Evolutionary conservation across 2,329 filamentous ascomycete genomes (phyloP).

Genomic region (Sporothrix pseudoabietina): DNA sequence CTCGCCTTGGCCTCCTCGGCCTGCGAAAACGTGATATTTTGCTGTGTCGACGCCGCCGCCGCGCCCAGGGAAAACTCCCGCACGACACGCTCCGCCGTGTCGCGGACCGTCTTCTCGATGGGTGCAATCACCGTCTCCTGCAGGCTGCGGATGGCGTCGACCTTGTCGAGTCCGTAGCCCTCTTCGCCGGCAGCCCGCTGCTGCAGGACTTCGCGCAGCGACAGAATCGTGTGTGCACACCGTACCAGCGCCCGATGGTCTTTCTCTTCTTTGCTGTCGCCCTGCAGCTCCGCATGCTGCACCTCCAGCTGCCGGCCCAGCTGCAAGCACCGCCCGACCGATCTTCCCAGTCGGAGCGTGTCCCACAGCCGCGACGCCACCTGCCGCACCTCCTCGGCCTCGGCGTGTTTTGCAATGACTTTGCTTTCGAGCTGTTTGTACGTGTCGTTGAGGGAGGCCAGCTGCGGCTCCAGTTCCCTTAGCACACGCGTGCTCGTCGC

Average conservation of each 20-base stretch:
- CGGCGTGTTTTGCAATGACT: conserved; percentile 80
- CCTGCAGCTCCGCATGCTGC: conserved; percentile 66
- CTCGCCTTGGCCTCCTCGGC: conserved; percentile 75
- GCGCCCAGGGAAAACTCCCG: conserved; percentile 78
- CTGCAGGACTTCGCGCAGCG: conserved; percentile 71
- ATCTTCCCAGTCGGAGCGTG: conserved; percentile 73
- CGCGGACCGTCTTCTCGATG: conserved; percentile 71
- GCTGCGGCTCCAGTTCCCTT: conserved; percentile 74
- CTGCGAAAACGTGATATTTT: conserved; percentile 59
- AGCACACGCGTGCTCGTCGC: conserved; percentile 73
- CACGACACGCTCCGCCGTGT: conserved; percentile 74
- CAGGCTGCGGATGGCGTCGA: conserved; percentile 72
- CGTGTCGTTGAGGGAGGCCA: conserved; percentile 77
- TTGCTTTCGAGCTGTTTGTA: conserved; percentile 83
- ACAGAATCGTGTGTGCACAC: conserved; percentile 77
- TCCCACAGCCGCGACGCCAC: conserved; percentile 79
- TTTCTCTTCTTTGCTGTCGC: background rate
- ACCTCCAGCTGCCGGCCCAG: conserved; percentile 84
- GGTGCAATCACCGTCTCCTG: conserved; percentile 68
- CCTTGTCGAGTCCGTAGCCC: conserved; percentile 71
- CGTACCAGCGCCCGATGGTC: conserved; percentile 80
- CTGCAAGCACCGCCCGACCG: conserved; percentile 76
- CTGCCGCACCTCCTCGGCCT: conserved; percentile 77
- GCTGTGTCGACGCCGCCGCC: conserved; percentile 42
- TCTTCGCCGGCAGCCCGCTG: conserved; percentile 71